These are phyloP conservation scores for Smittium culicis DNA, from an alignment of 371 early-diverging fungal genomes.

Conservation along the genomic window DNA sequence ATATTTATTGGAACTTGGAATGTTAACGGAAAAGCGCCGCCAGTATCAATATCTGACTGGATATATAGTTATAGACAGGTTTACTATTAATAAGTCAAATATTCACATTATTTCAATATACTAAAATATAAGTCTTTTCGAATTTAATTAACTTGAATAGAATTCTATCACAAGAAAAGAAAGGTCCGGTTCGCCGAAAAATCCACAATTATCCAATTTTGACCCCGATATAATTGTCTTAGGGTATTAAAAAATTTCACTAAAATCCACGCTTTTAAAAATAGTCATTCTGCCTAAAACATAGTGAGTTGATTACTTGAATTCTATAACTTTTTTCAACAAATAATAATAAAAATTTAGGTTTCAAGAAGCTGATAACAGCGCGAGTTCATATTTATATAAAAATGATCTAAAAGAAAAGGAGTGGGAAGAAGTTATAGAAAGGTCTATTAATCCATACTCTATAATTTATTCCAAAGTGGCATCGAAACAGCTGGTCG, in stretches of 20 bases:
- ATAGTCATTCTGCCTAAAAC: too few species aligned
- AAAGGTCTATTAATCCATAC: constrained; percentile 41
- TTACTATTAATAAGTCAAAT: constrained; percentile 11
- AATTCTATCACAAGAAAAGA: too few species aligned
- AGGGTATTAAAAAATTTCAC: constrained; percentile 7
- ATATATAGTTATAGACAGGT: constrained; percentile 25
- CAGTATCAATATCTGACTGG: constrained; percentile 50
- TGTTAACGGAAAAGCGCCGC: constrained; percentile 61
- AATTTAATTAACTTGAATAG: too few species aligned
- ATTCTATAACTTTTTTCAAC: background rate
- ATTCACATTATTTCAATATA: too few species aligned
- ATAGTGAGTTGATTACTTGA: too few species aligned
- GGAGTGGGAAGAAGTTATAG: constrained; percentile 62
- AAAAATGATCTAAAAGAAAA: constrained; percentile 58
- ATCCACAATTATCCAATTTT: too few species aligned
- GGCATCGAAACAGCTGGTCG: constrained; percentile 63
- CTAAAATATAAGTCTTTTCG: too few species aligned
- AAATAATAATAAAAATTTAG: constrained; percentile 40
- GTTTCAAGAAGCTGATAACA: constrained; percentile 83
- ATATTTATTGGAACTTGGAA: constrained; percentile 85
- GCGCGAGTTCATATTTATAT: constrained; percentile 68
- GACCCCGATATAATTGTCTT: constrained; percentile 11
- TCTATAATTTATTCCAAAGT: constrained; percentile 41
- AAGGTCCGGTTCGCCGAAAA: too few species aligned
- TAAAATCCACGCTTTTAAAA: background rate